Conservation (phyloP, 2,329 filamentous ascomycete species). For the Alternaria ventricosa region DNA sequence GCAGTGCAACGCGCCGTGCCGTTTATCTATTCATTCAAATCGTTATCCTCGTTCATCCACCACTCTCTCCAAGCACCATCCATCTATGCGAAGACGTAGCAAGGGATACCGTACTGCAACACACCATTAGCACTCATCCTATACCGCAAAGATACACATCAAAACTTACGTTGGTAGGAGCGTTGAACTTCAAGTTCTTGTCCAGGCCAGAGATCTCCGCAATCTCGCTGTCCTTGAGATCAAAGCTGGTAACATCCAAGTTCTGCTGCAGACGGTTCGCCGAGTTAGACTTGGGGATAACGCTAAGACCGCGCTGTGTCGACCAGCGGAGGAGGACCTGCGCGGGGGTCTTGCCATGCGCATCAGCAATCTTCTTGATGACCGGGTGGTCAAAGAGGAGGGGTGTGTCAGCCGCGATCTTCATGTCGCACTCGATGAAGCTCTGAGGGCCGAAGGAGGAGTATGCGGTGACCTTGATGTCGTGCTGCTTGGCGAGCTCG, state of each 20-base stretch:
- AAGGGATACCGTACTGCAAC: slow-evolving; percentile 43
- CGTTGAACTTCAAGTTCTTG: slow-evolving; percentile 43
- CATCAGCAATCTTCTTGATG: slow-evolving; percentile 72
- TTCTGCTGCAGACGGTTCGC: slow-evolving; percentile 41
- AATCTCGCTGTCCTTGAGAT: slow-evolving; percentile 39
- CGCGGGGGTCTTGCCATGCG: slow-evolving; percentile 70
- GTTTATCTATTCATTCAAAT: not conserved
- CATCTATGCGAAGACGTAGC: slow-evolving; percentile 46
- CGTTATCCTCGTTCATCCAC: not conserved
- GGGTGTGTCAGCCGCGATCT: slow-evolving; percentile 38
- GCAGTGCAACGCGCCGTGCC: not conserved
- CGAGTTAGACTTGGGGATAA: slow-evolving; percentile 48
- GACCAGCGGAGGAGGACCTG: slow-evolving; percentile 88
- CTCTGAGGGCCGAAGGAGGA: slow-evolving; percentile 56
- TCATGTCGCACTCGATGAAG: slow-evolving; percentile 47
- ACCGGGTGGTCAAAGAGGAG: slow-evolving; percentile 53
- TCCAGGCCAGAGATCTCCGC: slow-evolving; percentile 39
- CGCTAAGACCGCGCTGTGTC: slow-evolving; percentile 67
- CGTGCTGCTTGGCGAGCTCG: slow-evolving; percentile 41
- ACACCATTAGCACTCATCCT: not conserved
- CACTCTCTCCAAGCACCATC: not conserved
- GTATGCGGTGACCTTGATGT: slow-evolving; percentile 46
- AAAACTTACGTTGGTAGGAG: slow-evolving; percentile 43
- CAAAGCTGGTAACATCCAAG: slow-evolving; percentile 41
- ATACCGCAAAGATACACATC: not conserved